Conservation (phyloP, 1,284 basidiomycete genomes). For the Puccinia polysora region DNA sequence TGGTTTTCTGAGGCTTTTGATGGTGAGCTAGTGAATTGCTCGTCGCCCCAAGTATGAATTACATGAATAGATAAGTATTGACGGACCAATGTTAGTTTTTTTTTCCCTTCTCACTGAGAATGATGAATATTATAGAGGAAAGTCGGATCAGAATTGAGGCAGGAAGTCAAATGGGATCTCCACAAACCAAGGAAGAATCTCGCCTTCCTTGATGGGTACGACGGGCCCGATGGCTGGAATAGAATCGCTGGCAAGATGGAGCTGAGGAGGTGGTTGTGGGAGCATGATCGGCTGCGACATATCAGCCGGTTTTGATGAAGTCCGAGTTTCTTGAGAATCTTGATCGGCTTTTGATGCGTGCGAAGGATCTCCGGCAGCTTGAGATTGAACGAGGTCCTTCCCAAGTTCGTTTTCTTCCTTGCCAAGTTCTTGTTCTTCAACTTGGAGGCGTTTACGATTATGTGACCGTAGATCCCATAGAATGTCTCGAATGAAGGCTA, state of each 20-base stretch:
- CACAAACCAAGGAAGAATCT: too few species aligned
- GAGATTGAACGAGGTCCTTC: neutral
- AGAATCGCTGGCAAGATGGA: too few species aligned
- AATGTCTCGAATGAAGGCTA: constrained; percentile 68
- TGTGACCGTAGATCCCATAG: constrained; percentile 15
- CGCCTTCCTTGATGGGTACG: too few species aligned
- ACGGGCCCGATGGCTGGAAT: too few species aligned
- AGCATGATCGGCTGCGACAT: neutral
- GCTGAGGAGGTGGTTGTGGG: neutral
- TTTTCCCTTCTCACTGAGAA: too few species aligned
- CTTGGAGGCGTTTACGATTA: neutral
- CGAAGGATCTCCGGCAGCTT: neutral
- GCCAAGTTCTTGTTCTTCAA: neutral
- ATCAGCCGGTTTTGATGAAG: neutral
- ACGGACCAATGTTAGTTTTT: too few species aligned
- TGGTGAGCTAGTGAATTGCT: constrained; percentile 31
- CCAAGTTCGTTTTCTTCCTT: too few species aligned
- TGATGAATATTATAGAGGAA: too few species aligned
- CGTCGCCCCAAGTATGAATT: too few species aligned
- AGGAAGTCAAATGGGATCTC: too few species aligned
- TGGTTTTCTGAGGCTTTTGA: constrained; percentile 23
- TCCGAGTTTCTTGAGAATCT: neutral
- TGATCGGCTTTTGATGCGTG: neutral
- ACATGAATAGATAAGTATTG: too few species aligned
- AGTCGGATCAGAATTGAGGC: too few species aligned